Evolutionary conservation across 352 stramenopile species (phyloP), one percentile per base, ranked within the genome.

Genomic region (Globisporangium nagaii): DNA sequence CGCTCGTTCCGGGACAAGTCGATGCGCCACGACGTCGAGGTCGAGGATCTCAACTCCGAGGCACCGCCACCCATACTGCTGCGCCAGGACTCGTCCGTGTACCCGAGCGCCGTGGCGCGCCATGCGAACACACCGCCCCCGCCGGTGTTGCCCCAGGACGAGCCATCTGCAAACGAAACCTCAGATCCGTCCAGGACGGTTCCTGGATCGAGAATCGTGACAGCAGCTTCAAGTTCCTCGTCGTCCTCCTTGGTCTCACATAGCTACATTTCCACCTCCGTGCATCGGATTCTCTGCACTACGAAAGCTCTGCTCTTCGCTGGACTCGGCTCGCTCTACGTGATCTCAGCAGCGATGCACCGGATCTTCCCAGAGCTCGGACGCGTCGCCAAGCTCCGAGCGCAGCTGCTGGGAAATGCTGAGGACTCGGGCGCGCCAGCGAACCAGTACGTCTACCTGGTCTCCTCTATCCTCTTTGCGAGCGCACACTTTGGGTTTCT

Each of bases 1-100:
- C 63, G 58, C 17, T 70, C 68, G 22, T 65, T 52, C 25, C 36
- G 32, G 20, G 63, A 68, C 30, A 64, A 66, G 20, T 73, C 66
- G 19, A 40, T 27, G 0, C 60, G 56, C 32, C 53, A 60, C 27
- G 57, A 66, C 25, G 37, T 63, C 27, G 60, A 66, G 19, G 36
- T 59, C 53, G 53, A 59, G 32, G 53, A 53, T n/a, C 42, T 53
- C 42, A 37, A 46, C n/a, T 34, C 31, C 3, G 53, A 47, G 7
- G n/a, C 53, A 11, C 42, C 42, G 3, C 35, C 43, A 0, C 53
- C 53, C 1, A 24, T 39, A 13, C 19, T 59, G 10, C 32, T 10
- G 11, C 32, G 32, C 1, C 42, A 53, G 19, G 53, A 59, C 27
- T 28, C 42, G 1, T 53, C 34, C 39, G 56, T 62, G 56, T 55